Evolutionary conservation across 2,329 filamentous ascomycete species (phyloP).

Genomic region (Trichoderma sp.): DNA sequence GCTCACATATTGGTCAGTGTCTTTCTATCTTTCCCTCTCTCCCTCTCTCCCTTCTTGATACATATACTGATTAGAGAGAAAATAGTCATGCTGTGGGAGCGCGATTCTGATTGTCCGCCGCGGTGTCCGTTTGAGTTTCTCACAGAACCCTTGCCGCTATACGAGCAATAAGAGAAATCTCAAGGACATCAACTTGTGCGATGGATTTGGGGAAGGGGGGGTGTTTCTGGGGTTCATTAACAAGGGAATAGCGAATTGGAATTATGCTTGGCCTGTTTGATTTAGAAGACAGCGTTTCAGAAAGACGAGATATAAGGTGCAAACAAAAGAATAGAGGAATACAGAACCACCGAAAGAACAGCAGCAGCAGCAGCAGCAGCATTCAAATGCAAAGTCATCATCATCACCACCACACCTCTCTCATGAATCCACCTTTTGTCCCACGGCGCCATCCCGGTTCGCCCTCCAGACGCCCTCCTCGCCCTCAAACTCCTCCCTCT

Average conservation of each 20-base stretch:
- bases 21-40: not conserved
- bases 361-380: too few species aligned
- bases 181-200: too few species aligned
- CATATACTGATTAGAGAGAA: not conserved
- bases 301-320: not conserved
- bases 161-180: conserved; percentile 32
- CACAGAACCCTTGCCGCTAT: conserved; percentile 43
- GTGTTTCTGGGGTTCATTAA: not conserved
- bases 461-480: conserved; percentile 83
- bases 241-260: not conserved
- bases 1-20: conserved; percentile 42
- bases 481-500: conserved; percentile 81
- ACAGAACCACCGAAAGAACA: not conserved
- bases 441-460: conserved; percentile 73
- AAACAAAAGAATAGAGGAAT: conserved; percentile 8
- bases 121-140: conserved; percentile 45
- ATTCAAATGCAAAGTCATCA: not conserved
- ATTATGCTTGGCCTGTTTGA: not conserved
- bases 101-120: conserved; percentile 37
- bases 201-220: not conserved
- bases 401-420: not conserved
- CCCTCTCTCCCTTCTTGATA: not conserved
- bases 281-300: conserved; percentile 3
- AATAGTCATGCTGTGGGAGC: conserved; percentile 43
- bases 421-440: conserved; percentile 48